Percentiles rank a stretch among this genome's conserved stretches.
phyloP scores from a whole-genome alignment of 179 eudicot genomes.

The Silene vulgaris region DNA sequence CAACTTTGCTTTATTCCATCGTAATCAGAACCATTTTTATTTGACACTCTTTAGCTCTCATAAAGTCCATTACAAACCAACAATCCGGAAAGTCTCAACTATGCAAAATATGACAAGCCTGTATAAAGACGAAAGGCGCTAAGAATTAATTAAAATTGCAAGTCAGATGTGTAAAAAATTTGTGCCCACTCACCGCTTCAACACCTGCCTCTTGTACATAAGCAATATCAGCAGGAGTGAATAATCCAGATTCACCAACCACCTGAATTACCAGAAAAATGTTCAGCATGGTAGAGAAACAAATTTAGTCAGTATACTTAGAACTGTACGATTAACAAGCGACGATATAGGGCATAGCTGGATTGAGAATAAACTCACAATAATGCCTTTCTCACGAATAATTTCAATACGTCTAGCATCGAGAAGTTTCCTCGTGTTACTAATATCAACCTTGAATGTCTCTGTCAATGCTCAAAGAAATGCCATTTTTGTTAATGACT shows the following conservation, averaged over 20 bases:
- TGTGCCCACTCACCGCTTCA: constrained; percentile 56
- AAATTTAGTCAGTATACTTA: not conserved
- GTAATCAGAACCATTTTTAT: too few species aligned
- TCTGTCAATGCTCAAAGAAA: constrained; percentile 34
- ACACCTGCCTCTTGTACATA: constrained; percentile 92
- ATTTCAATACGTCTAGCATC: constrained; percentile 59
- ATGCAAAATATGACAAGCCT: not conserved
- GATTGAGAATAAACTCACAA: constrained; percentile 42
- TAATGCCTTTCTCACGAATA: constrained; percentile 54
- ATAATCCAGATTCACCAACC: constrained; percentile 95
- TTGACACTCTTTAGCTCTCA: too few species aligned
- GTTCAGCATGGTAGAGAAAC: constrained; percentile 9
- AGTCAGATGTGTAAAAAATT: not conserved
- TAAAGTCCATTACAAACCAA: not conserved
- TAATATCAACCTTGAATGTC: constrained; percentile 76
- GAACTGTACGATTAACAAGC: not conserved
- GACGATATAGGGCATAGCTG: not conserved
- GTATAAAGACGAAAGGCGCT: not conserved
- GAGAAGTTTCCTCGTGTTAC: constrained; percentile 84
- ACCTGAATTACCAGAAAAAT: constrained; percentile 44
- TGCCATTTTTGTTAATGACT: not conserved
- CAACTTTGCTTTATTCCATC: too few species aligned
- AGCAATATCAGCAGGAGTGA: constrained; percentile 79
- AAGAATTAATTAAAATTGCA: not conserved
- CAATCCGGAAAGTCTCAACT: not conserved